Evolutionary conservation across 2,329 filamentous ascomycete species (phyloP).

Genomic region (Xenoacremonium recifei): DNA sequence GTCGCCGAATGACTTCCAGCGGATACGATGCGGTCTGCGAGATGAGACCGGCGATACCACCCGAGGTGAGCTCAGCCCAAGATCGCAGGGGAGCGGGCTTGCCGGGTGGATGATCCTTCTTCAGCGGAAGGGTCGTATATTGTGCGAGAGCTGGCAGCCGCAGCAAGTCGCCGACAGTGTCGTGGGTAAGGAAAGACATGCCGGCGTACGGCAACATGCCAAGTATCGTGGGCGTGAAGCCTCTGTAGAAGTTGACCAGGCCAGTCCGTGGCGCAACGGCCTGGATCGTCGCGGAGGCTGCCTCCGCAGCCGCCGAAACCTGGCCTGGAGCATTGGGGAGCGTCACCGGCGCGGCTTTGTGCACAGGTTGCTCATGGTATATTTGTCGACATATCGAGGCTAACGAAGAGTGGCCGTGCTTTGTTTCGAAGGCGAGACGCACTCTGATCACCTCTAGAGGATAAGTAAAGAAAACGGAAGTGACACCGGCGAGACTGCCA

Average conservation of each 20-base stretch:
- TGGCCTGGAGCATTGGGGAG: slow-evolving; percentile 25
- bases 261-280: slow-evolving; percentile 61
- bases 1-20: slow-evolving; percentile 83
- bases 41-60: slow-evolving; percentile 82
- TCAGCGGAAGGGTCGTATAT: slow-evolving; percentile 73
- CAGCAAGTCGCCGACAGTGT: slow-evolving; percentile 82
- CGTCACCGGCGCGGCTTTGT: slow-evolving; percentile 29
- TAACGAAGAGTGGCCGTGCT: slow-evolving; percentile 67
- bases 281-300: slow-evolving; percentile 40
- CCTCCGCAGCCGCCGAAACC: slow-evolving; percentile 38
- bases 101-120: slow-evolving; percentile 48
- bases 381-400: slow-evolving; percentile 80
- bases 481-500: slow-evolving; percentile 76
- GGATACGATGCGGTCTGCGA: slow-evolving; percentile 94
- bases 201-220: slow-evolving; percentile 98
- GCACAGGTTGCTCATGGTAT: slow-evolving; percentile 69
- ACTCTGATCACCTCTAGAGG: slow-evolving; percentile 91
- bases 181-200: slow-evolving; percentile 92
- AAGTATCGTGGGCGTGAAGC: slow-evolving; percentile 84
- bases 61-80: slow-evolving; percentile 83
- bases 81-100: slow-evolving; percentile 74
- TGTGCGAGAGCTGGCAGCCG: slow-evolving; percentile 64
- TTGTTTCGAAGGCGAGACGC: slow-evolving; percentile 92
- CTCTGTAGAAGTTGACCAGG: slow-evolving; percentile 89
- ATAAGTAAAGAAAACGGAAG: slow-evolving; percentile 94